Evolutionary conservation across 169 alveolate species (phyloP).

Genomic region (Plasmodium inui): DNA sequence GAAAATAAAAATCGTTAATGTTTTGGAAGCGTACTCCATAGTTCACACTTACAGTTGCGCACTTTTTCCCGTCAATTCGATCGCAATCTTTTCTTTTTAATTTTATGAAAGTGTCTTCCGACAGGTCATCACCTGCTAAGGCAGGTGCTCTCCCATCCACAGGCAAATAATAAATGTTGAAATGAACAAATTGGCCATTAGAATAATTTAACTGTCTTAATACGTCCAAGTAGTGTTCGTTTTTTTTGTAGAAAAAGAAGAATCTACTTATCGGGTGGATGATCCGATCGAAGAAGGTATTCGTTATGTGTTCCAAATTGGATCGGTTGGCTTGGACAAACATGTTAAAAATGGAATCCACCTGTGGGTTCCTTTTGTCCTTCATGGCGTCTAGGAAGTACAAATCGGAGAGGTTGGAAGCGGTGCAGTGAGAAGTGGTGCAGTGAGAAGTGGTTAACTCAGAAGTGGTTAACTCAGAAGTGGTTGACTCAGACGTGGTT

Average conservation of each 20-base stretch:
- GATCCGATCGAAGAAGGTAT: slow-evolving; percentile 37
- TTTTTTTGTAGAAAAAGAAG: slow-evolving; percentile 54
- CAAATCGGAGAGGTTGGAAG: not conserved
- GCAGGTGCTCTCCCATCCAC: not conserved
- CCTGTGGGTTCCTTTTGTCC: slow-evolving; percentile 21
- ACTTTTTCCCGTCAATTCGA: slow-evolving; percentile 13
- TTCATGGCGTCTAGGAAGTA: slow-evolving; percentile 31
- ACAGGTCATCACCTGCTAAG: not conserved
- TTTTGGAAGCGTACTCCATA: slow-evolving; percentile 60
- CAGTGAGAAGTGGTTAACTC: no score
- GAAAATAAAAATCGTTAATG: slow-evolving; percentile 69
- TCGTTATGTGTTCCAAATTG: slow-evolving; percentile 25
- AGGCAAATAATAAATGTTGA: slow-evolving; percentile 35
- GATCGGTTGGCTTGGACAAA: slow-evolving; percentile 11
- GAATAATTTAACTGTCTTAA: slow-evolving; percentile 57
- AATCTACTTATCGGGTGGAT: slow-evolving; percentile 47
- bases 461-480: no score
- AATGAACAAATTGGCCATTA: slow-evolving; percentile 33
- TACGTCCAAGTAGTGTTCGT: slow-evolving; percentile 37
- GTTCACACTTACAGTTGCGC: slow-evolving; percentile 47
- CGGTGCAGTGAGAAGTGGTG: not conserved
- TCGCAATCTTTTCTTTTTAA: slow-evolving; percentile 4
- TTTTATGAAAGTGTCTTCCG: not conserved
- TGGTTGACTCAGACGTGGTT: no score
- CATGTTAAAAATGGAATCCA: slow-evolving; percentile 25